Evolutionary conservation across 139 green algal genomes (phyloP).

Genomic region (Chlorella sp.): DNA sequence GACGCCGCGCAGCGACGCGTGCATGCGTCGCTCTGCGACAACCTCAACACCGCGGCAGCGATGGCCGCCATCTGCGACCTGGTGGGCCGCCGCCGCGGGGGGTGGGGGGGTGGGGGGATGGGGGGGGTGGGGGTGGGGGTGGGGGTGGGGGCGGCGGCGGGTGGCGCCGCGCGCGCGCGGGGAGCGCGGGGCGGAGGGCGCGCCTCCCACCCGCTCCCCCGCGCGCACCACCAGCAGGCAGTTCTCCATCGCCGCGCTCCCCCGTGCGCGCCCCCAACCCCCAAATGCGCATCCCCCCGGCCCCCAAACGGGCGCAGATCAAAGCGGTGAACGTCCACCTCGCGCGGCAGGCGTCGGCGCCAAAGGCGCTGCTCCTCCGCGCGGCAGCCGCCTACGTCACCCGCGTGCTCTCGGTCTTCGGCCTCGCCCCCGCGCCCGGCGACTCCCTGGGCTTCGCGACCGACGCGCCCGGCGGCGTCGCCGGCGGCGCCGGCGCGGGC

Average conservation of each 20-base stretch:
- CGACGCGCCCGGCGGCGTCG: conserved; percentile 6
- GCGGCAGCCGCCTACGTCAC: conserved; percentile 76
- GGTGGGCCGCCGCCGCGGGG: no score
- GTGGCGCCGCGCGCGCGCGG: no score
- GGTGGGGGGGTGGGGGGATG: no score
- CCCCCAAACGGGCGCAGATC: neutral
- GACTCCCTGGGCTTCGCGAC: conserved; percentile 58
- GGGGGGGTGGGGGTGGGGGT: no score
- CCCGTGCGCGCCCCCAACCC: neutral
- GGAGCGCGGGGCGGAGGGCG: no score
- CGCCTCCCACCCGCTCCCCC: no score
- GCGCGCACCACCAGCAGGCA: no score
- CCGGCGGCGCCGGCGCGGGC: conserved; percentile 19
- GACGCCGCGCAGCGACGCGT: conserved; percentile 59
- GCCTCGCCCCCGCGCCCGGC: conserved; percentile 53
- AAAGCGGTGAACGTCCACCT: no score
- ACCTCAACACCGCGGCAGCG: conserved; percentile 88
- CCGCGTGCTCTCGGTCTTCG: conserved; percentile 83
- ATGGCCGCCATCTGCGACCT: conserved; percentile 82
- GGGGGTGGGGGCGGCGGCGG: no score
- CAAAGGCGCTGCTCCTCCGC: conserved; percentile 80
- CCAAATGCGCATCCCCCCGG: neutral
- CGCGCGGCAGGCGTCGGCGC: conserved; percentile 32
- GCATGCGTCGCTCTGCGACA: conserved; percentile 84
- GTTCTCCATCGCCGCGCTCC: neutral